Conservation (phyloP, 2,329 filamentous ascomycete genomes). For the Stylonectria norvegica region DNA sequence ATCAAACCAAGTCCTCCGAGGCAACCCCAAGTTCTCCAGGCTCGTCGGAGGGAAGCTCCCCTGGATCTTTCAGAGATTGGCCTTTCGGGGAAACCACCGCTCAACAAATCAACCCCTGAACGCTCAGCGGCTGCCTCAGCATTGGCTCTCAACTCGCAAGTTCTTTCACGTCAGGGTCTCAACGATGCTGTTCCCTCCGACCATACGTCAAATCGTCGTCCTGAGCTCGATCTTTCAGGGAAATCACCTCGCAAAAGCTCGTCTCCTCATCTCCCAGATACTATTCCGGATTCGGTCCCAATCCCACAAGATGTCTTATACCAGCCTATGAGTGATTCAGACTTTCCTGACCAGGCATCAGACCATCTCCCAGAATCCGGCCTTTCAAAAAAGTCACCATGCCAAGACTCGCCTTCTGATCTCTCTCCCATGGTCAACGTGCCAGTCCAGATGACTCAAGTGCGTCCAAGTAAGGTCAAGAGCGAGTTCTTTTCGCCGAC, state of each 20-base stretch:
- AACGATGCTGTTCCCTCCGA: not conserved
- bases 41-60: conserved; percentile 3
- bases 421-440: too few relatives aligned
- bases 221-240: not conserved
- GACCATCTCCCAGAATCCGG: too few relatives aligned
- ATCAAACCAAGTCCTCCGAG: not conserved
- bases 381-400: too few relatives aligned
- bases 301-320: too few relatives aligned
- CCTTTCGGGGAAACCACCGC: conserved; percentile 2
- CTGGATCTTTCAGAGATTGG: conserved; percentile 19
- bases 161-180: not conserved
- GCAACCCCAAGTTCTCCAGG: not conserved
- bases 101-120: not conserved
- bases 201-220: not conserved
- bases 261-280: too few relatives aligned
- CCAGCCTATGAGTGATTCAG: too few relatives aligned
- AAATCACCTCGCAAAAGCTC: not conserved
- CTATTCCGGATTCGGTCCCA: too few relatives aligned
- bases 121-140: not conserved
- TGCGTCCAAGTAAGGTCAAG: too few relatives aligned
- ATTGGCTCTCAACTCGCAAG: not conserved
- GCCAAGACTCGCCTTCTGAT: too few relatives aligned
- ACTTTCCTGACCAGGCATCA: too few relatives aligned
- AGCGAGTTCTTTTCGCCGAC: too few relatives aligned
- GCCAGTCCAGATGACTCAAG: too few relatives aligned